A percentile compares a stretch with the other conserved stretches of the same genome.
These are phyloP conservation scores for Candida piceae DNA, from an alignment of 805 yeast genomes.

Conservation along the genomic window DNA sequence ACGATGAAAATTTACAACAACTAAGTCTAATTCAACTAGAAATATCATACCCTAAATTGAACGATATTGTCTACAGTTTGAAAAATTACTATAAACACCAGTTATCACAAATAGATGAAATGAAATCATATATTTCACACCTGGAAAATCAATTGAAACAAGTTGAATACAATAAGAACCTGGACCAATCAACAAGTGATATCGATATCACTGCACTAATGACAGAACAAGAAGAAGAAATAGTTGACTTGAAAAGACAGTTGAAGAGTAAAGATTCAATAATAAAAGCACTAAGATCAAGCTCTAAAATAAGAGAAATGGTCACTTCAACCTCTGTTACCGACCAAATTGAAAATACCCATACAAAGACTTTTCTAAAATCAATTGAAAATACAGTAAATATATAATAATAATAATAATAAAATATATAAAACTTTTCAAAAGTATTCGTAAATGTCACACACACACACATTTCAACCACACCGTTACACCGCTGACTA, in stretches of 20 bases:
- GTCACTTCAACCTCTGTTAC: conserved; percentile 3
- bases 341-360: not conserved
- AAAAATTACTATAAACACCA: conserved; percentile 46
- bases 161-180: conserved; percentile 4
- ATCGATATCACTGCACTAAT: conserved; percentile 25
- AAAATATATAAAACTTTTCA: too few species aligned
- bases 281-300: conserved; percentile 65
- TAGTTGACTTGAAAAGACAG: conserved; percentile 55
- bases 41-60: conserved; percentile 26
- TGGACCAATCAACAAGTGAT: not conserved
- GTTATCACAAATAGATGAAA: conserved; percentile 51
- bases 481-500: too few species aligned
- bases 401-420: too few species aligned
- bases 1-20: conserved; percentile 56
- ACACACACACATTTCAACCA: too few species aligned
- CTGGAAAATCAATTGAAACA: conserved; percentile 48
- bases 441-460: too few species aligned
- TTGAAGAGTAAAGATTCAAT: conserved; percentile 73
- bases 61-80: conserved; percentile 40
- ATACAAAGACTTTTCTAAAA: conserved; percentile 11
- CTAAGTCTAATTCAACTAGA: conserved; percentile 50
- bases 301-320: conserved; percentile 51
- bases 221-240: conserved; percentile 63
- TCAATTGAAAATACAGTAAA: conserved; percentile 16
- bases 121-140: conserved; percentile 53